Base-by-base conservation (phyloP, 2,329 filamentous ascomycete genomes). In the Periconia digitata region DNA sequence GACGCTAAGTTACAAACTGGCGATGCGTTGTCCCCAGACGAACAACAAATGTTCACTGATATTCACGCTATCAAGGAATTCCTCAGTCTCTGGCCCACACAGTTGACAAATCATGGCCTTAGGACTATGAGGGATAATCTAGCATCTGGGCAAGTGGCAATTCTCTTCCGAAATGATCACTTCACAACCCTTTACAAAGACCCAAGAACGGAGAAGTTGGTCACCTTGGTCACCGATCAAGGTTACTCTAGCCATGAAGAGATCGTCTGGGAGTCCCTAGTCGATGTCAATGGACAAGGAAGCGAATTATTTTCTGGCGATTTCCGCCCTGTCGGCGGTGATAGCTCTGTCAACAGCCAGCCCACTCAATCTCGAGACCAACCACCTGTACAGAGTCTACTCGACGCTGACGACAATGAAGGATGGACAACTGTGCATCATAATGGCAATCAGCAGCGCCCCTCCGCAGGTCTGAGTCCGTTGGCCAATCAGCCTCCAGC, bases 161-260 rank as follows among this genome's bases (percentile, higher is more conserved):
- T 99, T 42, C 74, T 99, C 1, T 99, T 99, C 75, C 84, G 94
- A 21, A 99, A 99, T 62, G 92, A 99, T 64, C 94, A 99, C 68
- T 99, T 99, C 65, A 91, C 90, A 36, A 97, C 92, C 0, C 72
- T 99, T 0, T 96, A 95, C 72, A 90, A 92, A 51, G 90, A 97
- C 60, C 90, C 92, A 0, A 76, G 85, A 38, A 90, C 86, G 0
- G 79, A 84, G 35, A 81, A 89, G 56, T 79, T 97, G 1, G 82
- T 92, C 54, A 90, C 89, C 0, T 76, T 99, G 3, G 91, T 99
- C 13, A 97, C 94, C 0, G 94, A 99, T 66, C 88, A 90, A 21
- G 94, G 94, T 1, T 99, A 95, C 64, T 85, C 87, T 10, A 82
- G 80, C 8, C 90, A 96, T 59, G 87, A 91, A 15, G 92, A 97